Percentiles rank a stretch among this genome's conserved stretches.
Evolutionary conservation across 106 monocot species (phyloP).

Genomic region (Dendrobium chrysotoxum): DNA sequence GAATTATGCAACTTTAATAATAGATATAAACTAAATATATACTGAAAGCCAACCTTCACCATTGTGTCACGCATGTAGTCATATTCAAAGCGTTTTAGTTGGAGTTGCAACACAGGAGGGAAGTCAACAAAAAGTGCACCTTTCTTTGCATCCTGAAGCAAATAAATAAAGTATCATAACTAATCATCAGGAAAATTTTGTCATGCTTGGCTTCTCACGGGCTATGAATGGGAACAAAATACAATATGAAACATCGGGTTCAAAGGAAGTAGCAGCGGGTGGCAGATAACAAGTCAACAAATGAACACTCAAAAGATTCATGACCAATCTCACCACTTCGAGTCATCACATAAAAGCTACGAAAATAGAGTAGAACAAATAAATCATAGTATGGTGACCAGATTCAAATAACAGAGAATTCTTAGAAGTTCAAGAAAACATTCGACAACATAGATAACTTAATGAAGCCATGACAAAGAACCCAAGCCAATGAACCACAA

Average conservation of each 20-base stretch:
- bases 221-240: neutral
- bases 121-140: conserved; percentile 82
- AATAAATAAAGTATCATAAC: neutral
- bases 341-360: neutral
- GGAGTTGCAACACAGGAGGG: conserved; percentile 88
- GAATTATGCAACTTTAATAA: neutral
- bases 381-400: neutral
- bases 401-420: neutral
- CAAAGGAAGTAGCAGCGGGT: neutral
- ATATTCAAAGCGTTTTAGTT: conserved; percentile 91
- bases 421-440: neutral
- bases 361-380: neutral
- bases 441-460: neutral
- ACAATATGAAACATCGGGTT: neutral
- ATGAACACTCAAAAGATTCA: neutral
- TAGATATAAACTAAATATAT: neutral
- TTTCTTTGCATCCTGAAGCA: conserved; percentile 80
- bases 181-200: neutral
- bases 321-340: neutral
- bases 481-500: neutral
- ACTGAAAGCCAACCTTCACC: conserved; percentile 63
- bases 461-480: neutral
- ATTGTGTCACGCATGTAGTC: conserved; percentile 89
- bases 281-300: neutral
- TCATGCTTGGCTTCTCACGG: neutral